These are phyloP conservation scores for Geranomyces michiganensis DNA, from an alignment of 192 early-diverging fungal species.

Conservation along the genomic window DNA sequence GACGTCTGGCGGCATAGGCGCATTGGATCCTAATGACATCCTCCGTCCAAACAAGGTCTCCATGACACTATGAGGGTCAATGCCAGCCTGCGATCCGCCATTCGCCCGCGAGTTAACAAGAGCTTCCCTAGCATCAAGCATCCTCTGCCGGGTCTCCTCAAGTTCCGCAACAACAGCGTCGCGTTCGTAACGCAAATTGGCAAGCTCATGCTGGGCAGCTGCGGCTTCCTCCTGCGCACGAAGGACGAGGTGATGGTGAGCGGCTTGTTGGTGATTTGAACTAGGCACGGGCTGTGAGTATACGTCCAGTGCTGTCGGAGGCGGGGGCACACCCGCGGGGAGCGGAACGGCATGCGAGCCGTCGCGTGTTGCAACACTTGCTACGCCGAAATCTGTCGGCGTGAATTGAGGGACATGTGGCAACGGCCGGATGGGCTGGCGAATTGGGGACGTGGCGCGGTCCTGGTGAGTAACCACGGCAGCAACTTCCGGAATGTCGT, in stretches of 20 bases:
- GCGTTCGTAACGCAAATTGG: not conserved
- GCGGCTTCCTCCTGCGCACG: not conserved
- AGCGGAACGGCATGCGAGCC: conserved; percentile 19
- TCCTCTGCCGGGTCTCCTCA: conserved; percentile 1
- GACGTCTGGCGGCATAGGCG: not conserved
- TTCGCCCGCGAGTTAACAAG: not conserved
- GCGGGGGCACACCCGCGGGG: conserved; percentile 18
- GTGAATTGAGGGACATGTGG: not conserved
- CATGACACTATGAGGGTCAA: conserved; percentile 4
- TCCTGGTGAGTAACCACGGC: not conserved
- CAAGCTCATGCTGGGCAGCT: not conserved
- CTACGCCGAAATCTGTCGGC: conserved; percentile 16
- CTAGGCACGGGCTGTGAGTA: not conserved
- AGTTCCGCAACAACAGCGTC: not conserved
- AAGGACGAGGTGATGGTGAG: not conserved
- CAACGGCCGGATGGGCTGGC: not conserved
- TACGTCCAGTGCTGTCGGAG: conserved; percentile 9
- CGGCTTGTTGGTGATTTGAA: too few relatives aligned
- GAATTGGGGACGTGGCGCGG: conserved; percentile 12
- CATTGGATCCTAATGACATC: not conserved
- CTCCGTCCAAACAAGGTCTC: conserved; percentile 14
- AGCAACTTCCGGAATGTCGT: not conserved
- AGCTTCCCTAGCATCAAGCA: not conserved
- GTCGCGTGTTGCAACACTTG: not conserved
- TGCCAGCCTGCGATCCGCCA: not conserved